Conservation (phyloP, 108 stramenopile genomes). For the Nitzschia palea region DNA sequence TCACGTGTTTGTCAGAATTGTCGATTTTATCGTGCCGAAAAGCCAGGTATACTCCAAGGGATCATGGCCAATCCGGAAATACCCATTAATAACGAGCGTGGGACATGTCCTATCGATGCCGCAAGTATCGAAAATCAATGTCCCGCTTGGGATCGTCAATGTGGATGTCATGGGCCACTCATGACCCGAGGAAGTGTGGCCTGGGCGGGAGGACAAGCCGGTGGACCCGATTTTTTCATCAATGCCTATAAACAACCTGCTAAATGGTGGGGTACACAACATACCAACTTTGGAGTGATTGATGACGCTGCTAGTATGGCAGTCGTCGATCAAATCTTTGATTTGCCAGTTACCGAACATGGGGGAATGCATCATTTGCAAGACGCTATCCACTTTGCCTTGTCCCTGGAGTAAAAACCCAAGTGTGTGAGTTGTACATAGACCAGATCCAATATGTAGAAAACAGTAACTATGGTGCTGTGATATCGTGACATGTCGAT, state of each 20-base stretch:
- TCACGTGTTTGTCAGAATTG: conserved; percentile 54
- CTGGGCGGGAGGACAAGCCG: conserved; percentile 70
- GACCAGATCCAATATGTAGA: too few species aligned
- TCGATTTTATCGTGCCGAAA: conserved; percentile 75
- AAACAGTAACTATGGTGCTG: too few species aligned
- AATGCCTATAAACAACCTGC: conserved; percentile 54
- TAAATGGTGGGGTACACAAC: conserved; percentile 75
- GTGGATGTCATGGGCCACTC: conserved; percentile 72
- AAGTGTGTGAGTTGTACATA: too few species aligned
- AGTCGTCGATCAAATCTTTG: conserved; percentile 51
- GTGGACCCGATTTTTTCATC: conserved; percentile 80
- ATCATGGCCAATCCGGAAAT: conserved; percentile 34
- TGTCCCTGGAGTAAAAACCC: conserved; percentile 14
- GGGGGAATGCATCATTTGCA: conserved; percentile 34
- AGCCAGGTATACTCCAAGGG: conserved; percentile 68
- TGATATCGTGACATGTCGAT: too few species aligned
- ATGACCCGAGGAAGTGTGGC: conserved; percentile 80
- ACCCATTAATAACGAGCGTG: conserved; percentile 26
- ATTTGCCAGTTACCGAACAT: conserved; percentile 34
- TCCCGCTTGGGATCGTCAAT: conserved; percentile 62
- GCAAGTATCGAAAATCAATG: conserved; percentile 33
- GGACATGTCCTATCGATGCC: conserved; percentile 49
- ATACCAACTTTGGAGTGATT: conserved; percentile 69
- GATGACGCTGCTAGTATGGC: conserved; percentile 44
- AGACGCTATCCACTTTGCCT: conserved; percentile 31